Evolutionary conservation across 164 flowering plant species (phyloP).

Genomic region (Pachysandra terminalis): DNA sequence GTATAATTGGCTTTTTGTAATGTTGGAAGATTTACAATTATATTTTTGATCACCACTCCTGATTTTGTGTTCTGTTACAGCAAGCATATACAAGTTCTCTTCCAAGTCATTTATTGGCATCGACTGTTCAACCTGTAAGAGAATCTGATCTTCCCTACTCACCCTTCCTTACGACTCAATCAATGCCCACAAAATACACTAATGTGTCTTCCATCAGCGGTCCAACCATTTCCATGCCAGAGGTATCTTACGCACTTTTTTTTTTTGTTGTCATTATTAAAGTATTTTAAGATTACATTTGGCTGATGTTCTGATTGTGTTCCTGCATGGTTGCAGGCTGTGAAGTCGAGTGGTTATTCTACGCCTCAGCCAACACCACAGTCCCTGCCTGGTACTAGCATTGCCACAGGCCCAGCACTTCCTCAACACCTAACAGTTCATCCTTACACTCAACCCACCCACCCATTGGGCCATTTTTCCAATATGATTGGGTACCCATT

Average conservation of each 20-base stretch:
- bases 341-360: constrained; percentile 49
- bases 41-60: not conserved
- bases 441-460: constrained; percentile 81
- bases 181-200: constrained; percentile 68
- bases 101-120: constrained; percentile 58
- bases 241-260: constrained; percentile 44
- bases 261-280: too few relatives aligned
- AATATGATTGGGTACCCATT: constrained; percentile 82
- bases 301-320: not conserved
- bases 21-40: not conserved
- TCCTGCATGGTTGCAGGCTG: constrained; percentile 38
- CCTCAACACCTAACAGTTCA: constrained; percentile 80
- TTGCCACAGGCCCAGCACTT: constrained; percentile 64
- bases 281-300: not conserved
- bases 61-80: constrained; percentile 21
- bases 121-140: constrained; percentile 55
- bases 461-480: constrained; percentile 78
- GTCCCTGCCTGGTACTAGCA: constrained; percentile 44
- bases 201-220: constrained; percentile 59
- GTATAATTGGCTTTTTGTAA: too few relatives aligned
- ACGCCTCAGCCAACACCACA: constrained; percentile 57
- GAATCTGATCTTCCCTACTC: constrained; percentile 77
- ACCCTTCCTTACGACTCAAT: constrained; percentile 63
- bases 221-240: constrained; percentile 62
- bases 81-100: constrained; percentile 72